Conservation (phyloP, 306 rosid genomes). For the Vachellia collinsii region DNA sequence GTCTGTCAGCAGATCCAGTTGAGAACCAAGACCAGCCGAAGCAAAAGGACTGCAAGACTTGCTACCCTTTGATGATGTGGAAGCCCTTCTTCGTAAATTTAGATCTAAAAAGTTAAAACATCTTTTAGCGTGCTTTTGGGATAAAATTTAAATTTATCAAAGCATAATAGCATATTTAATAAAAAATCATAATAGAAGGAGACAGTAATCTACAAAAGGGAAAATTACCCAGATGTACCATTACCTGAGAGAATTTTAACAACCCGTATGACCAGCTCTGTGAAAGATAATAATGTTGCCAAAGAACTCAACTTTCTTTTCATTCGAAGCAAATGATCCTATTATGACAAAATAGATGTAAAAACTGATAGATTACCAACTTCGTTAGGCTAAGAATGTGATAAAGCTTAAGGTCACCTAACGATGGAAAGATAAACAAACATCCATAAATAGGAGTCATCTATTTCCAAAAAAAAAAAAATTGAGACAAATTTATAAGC, state of each 20-base stretch:
- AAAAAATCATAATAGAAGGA: background rate
- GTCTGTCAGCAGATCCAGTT: slow-evolving; percentile 14
- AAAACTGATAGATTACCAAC: slow-evolving; percentile 36
- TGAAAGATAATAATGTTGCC: slow-evolving; percentile 54
- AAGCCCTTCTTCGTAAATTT: slow-evolving; percentile 9
- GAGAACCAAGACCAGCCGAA: slow-evolving; percentile 18
- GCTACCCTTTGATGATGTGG: slow-evolving; percentile 19
- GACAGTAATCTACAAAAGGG: slow-evolving; percentile 12
- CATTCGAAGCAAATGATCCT: slow-evolving; percentile 92
- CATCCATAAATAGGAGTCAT: background rate
- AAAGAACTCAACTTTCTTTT: slow-evolving; percentile 54
- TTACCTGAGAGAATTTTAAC: slow-evolving; percentile 91
- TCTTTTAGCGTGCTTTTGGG: background rate
- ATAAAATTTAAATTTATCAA: slow-evolving; percentile 35
- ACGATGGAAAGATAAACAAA: slow-evolving; percentile 19
- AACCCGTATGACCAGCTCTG: slow-evolving; percentile 68
- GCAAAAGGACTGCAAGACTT: background rate
- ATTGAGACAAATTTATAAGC: background rate
- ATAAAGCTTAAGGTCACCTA: slow-evolving; percentile 5
- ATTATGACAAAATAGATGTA: slow-evolving; percentile 39
- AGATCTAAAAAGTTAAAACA: slow-evolving; percentile 17
- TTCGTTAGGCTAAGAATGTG: slow-evolving; percentile 29
- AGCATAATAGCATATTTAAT: slow-evolving; percentile 16
- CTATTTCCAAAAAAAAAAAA: background rate
- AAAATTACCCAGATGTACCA: slow-evolving; percentile 25